Evolutionary conservation across 2,329 filamentous ascomycete species (phyloP), one percentile per base, ranked within the genome.

Genomic region (Nigrospora sphaerica): DNA sequence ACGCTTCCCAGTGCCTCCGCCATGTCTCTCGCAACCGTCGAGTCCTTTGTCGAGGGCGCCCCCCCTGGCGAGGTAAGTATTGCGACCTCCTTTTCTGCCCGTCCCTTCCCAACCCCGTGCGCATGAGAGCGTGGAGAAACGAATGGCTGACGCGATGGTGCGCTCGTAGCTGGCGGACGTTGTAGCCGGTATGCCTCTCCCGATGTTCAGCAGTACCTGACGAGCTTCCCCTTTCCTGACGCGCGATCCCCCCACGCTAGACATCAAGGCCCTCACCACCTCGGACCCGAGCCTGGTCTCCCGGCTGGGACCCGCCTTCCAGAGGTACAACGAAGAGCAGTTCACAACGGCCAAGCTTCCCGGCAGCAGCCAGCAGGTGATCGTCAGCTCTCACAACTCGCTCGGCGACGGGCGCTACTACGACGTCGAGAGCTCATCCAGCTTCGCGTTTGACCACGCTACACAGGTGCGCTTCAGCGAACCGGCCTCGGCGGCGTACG

Each of bases 251-350:
- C n/a, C 35, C 33, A 37, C 23, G 28, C 32, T 66, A 95, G 93
- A 95, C 64, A 95, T 98, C 74, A 95, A 95, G 68, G 77, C 82
- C 43, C 77, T 98, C 38, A 89, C 90, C 16, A 73, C 80, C 51
- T 81, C 86, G 56, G 81, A 82, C 37, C 79, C 83, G 34, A 72
- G 77, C 46, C 72, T 93, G 51, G 71, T 91, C 46, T 71, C 81
- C 49, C 82, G 86, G 53, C 84, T 96, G 45, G 79, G 77, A 7
- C 87, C 90, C 0, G 90, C 93, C 0, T 95, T 95, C 43, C 77
- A 91, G 69, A 89, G 86, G 68, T 97, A 98, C 78, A 96, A 97
- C 60, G 92, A 98, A 69, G 86, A 91, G 67, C 93, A 98, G 68
- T 86, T 96, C 66, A 72, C 83, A 42, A 90, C 90, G 14, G 85